Evolutionary conservation across 129 eudicot species (phyloP).

Genomic region (sunflower (Helianthus annuus)): HanXRQr2.0-SUNRISE NC_035435.2:138457564-138458063

Average conservation of each 20-base stretch:
- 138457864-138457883: conserved; percentile 8
- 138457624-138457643: no score
- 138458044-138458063: not conserved
- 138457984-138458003: conserved; percentile 2
- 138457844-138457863: conserved; percentile 17
- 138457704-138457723: conserved; percentile 22
- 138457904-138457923: not conserved
- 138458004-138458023: no score
- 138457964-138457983: conserved; percentile 26
- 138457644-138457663: no score
- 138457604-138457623: no score
- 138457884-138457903: not conserved
- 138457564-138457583: no score
- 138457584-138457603: no score
- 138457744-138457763: conserved; percentile 26
- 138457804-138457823: conserved; percentile 23
- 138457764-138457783: conserved; percentile 11
- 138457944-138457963: conserved; percentile 24
- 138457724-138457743: conserved; percentile 26
- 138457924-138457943: conserved; percentile 1
- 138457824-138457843: conserved; percentile 27
- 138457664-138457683: not conserved
- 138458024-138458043: not conserved
- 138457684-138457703: not conserved
- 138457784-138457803: conserved; percentile 28